phyloP scores from a whole-genome alignment of 805 yeast genomes.

The Candida sphagnicola region DNA sequence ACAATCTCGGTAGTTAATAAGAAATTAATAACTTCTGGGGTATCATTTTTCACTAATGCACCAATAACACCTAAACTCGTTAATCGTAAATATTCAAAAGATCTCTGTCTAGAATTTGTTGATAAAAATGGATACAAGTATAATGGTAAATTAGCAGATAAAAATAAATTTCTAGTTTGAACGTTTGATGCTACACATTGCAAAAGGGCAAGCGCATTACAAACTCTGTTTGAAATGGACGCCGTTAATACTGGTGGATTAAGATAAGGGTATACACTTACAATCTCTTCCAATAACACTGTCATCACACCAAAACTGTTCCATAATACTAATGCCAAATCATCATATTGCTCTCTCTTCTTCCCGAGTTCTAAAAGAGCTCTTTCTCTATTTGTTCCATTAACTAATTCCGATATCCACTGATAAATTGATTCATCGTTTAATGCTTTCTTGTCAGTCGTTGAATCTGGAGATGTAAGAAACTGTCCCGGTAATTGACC shows the following conservation, averaged over 20 bases:
- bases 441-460: constrained; percentile 23
- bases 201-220: constrained; percentile 89
- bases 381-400: constrained; percentile 89
- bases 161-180: constrained; percentile 79
- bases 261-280: constrained; percentile 82
- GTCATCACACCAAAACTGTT: constrained; percentile 97
- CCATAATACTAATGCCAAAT: constrained; percentile 90
- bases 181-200: constrained; percentile 97
- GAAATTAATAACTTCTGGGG: constrained; percentile 91
- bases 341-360: constrained; percentile 92
- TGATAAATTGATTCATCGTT: constrained; percentile 77
- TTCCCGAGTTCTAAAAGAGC: constrained; percentile 90
- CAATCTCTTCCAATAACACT: constrained; percentile 81
- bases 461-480: constrained; percentile 1
- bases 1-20: constrained; percentile 93
- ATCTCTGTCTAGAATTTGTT: constrained; percentile 85
- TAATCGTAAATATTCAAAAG: constrained; percentile 88
- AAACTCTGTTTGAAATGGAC: constrained; percentile 86
- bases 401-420: constrained; percentile 86
- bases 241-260: constrained; percentile 85
- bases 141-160: constrained; percentile 88
- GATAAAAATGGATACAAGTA: constrained; percentile 91
- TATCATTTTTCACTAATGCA: constrained; percentile 92
- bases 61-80: constrained; percentile 97
- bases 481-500: not conserved